phyloP scores from a whole-genome alignment of 352 stramenopile species.

The Thalassiosira mediterranea region DNA sequence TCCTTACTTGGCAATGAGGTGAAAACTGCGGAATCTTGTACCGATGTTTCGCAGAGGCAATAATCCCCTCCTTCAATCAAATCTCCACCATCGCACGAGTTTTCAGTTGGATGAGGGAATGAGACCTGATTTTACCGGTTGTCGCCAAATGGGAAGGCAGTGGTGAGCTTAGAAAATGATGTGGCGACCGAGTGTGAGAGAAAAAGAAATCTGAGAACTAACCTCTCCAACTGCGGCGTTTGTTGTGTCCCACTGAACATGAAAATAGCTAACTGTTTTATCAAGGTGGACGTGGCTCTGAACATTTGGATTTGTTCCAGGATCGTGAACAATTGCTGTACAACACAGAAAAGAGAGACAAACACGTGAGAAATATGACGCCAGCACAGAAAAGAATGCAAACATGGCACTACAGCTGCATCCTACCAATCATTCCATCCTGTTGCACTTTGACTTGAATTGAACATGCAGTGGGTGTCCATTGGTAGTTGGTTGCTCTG shows the following conservation, averaged over 20 bases:
- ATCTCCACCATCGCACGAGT: conserved; percentile 42
- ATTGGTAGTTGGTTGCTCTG: conserved; percentile 28
- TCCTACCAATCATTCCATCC: conserved; percentile 43
- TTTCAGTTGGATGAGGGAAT: conserved; percentile 49
- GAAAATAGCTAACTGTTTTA: conserved; percentile 24
- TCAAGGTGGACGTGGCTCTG: conserved; percentile 40
- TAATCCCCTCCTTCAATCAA: conserved; percentile 10
- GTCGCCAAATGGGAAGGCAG: conserved; percentile 36
- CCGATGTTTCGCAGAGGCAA: conserved; percentile 44
- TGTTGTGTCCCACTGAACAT: conserved; percentile 38
- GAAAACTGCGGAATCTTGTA: conserved; percentile 41
- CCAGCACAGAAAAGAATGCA: no score
- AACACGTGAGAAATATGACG: no score
- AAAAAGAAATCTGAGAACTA: no score
- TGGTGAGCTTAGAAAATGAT: no score
- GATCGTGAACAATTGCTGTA: conserved; percentile 26
- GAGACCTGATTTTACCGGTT: conserved; percentile 17
- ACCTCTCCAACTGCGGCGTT: conserved; percentile 25
- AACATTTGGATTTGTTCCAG: conserved; percentile 19
- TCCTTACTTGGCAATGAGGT: conserved; percentile 24
- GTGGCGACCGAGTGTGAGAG: no score
- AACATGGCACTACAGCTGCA: no score
- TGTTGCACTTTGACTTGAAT: conserved; percentile 59
- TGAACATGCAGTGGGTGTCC: conserved; percentile 36
- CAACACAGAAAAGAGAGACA: no score